A percentile compares a stretch with the other conserved stretches of the same genome.
Conservation (phyloP, 192 early-diverging fungal species). For the Pilaira anomala region DNA sequence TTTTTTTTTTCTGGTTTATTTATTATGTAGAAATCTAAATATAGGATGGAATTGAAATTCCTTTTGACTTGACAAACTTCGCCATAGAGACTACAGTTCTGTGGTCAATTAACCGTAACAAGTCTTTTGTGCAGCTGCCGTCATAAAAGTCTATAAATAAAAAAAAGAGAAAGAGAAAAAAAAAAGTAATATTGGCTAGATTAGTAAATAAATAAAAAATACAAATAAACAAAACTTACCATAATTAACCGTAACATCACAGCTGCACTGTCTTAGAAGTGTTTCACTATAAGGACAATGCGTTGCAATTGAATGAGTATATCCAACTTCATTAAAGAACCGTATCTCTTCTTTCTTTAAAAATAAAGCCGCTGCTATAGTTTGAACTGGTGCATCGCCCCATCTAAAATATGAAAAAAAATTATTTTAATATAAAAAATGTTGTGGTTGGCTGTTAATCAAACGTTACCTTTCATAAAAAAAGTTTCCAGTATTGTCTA, state of each 20-base stretch:
- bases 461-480: constrained; percentile 70
- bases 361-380: constrained; percentile 62
- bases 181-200: neutral
- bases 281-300: constrained; percentile 66
- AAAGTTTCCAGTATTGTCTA: constrained; percentile 80
- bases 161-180: neutral
- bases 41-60: no score
- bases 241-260: constrained; percentile 20
- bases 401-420: constrained; percentile 44
- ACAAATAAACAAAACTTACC: constrained; percentile 3
- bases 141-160: neutral
- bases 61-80: neutral
- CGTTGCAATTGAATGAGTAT: constrained; percentile 54
- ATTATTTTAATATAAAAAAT: constrained; percentile 17
- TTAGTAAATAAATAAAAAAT: neutral
- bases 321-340: constrained; percentile 75
- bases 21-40: no score
- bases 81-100: neutral
- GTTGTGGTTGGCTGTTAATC: neutral
- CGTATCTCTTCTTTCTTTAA: constrained; percentile 63
- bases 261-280: constrained; percentile 43
- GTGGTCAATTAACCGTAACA: neutral
- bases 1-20: no score
- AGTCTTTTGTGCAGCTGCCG: neutral
- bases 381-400: constrained; percentile 70